Base-by-base conservation (phyloP, 1,284 basidiomycete species). In the Pseudomicrostroma phylloplanum region DNA sequence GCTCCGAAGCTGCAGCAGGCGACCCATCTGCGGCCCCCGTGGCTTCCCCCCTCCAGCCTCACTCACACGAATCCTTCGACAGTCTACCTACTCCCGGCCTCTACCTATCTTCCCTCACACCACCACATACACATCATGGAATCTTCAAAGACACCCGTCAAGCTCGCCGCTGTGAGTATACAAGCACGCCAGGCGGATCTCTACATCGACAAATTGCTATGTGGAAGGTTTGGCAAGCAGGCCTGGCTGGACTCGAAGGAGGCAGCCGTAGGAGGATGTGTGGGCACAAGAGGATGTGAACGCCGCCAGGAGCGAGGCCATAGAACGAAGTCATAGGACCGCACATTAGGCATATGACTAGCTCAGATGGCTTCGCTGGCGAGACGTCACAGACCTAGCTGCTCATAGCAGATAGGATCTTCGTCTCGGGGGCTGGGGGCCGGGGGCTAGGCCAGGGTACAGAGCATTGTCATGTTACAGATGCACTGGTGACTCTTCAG, bases 81-180 rank as follows among this genome's bases (percentile, higher is more conserved):
- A n/a, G 30, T 36, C 30, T 9, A 36, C 30, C 30, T 36, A 36
- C 30, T 36, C 30, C 30, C 30, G 30, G 30, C 30, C 30, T 36
- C 30, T 36, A 36, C 30, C 30, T 36, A 36, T 9, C 30, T 36
- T 48, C 46, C 46, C 46, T 48, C 46, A 48, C 46, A 48, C 12
- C 30, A 36, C 30, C 30, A 36, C 30, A 36, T 36, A 36, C 46
- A 48, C 46, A 48, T n/a, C 46, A 54, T 54, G 51, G 51, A 54
- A 21, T 54, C 51, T 26, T 54, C 51, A 19, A 54, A 54, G 51
- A 54, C 51, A 19, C 51, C 51, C 51, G 51, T 54, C 51, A 54
- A 54, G 51, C 51, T 54, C 25, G 51, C 51, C 26, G 21, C 21
- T 25, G 51, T 54, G 25, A 54, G 51, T 54, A 26, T 54, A n/a